These are phyloP conservation scores for Dichomitus squalens DNA, from an alignment of 1,284 basidiomycete species.

Conservation along the genomic window DNA sequence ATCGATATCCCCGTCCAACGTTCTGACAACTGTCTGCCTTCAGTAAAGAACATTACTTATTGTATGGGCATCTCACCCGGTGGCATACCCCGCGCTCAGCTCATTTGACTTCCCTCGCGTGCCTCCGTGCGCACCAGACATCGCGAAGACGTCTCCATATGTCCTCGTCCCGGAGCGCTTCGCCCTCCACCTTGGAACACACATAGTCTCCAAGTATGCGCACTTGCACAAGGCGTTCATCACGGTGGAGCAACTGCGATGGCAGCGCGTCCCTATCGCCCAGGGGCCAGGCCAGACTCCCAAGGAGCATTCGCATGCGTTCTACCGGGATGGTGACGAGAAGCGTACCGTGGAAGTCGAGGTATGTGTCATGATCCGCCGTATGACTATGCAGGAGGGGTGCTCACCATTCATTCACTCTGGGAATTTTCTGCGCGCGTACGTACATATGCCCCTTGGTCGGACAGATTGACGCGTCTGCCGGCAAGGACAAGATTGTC, in stretches of 20 bases:
- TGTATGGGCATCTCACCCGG: conserved; percentile 47
- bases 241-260: conserved; percentile 81
- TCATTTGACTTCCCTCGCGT: background rate
- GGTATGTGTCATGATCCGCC: too few species aligned
- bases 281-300: conserved; percentile 36
- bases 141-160: conserved; percentile 87
- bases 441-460: background rate
- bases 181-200: conserved; percentile 83
- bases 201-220: conserved; percentile 83
- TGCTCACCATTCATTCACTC: too few species aligned
- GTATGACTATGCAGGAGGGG: too few species aligned
- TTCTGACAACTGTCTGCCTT: background rate
- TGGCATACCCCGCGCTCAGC: background rate
- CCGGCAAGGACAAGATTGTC: conserved; percentile 58
- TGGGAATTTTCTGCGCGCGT: too few species aligned
- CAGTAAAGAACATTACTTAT: conserved; percentile 93
- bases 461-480: conserved; percentile 58
- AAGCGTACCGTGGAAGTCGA: conserved; percentile 73
- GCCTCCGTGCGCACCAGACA: conserved; percentile 46
- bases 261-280: conserved; percentile 70
- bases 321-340: conserved; percentile 90
- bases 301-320: conserved; percentile 78
- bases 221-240: conserved; percentile 80
- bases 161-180: conserved; percentile 85
- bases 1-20: background rate